Base-by-base conservation (phyloP, 2,329 filamentous ascomycete genomes). In the Fonsecaea pugnacius region DNA sequence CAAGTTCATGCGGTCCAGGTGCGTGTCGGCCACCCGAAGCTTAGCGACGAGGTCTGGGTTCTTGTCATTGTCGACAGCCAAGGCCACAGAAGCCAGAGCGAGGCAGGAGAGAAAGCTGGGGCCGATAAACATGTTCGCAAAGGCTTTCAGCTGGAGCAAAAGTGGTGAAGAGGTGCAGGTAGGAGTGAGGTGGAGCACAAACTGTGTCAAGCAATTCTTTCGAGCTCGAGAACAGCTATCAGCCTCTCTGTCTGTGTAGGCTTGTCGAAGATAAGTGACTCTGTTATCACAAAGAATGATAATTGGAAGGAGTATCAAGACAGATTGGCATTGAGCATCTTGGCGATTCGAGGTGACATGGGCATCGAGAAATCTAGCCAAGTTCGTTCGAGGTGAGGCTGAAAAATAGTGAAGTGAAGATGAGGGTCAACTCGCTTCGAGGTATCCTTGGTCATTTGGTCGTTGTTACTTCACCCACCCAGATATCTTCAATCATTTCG, bases 1-100 rank as follows among this genome's bases (percentile, higher is more conserved):
- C 1, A 81, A 72, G 1, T 71, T 71, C 24, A 79, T 73, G 36
- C 79, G 76, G 64, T 83, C 82, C 14, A 80, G 78, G 50, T 79
- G 77, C 30, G 81, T 82, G 35, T 80, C 75, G 48, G 79, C 77
- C 38, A 71, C 73, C 60, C 72, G 74, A 27, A 81, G 73, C 50
- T 76, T 66, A 10, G 78, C 74, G 55, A 78, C 77, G 21, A 79
- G 72, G 8, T 73, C 72, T 18, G 79, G 75, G 65, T 82, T 73
- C 33, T 67, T 69, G 32, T 79, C 78, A 63, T 71, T 74, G 64
- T 80, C 79, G 60, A 78, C 74, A 24, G 76, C 74, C 27, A 70
- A 50, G 40, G 70, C 68, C 27, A 70, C 58, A 10, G 57, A 58
- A 27, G 58, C 66, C 30, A 69, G 65, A 32, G 66, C 54, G 38